Percentiles rank a stretch among this genome's conserved stretches.
Conservation (phyloP, 2,329 filamentous ascomycete genomes). For the Botryosphaeria agaves region DNA sequence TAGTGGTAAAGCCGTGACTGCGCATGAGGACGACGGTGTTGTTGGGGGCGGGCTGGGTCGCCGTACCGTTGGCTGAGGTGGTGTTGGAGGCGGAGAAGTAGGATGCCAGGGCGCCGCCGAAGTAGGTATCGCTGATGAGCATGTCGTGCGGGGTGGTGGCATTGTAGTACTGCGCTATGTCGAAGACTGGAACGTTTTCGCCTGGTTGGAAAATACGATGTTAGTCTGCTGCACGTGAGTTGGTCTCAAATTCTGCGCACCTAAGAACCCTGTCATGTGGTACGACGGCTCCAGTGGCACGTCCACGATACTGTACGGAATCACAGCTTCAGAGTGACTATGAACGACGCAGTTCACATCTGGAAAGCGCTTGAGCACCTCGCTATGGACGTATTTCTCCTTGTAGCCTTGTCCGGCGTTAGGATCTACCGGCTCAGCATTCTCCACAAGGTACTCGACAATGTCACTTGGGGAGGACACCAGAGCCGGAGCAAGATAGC, state of each 20-base stretch:
- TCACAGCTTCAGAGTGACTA: conserved; percentile 24
- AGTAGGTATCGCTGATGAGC: conserved; percentile 14
- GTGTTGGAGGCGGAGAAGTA: conserved; percentile 8
- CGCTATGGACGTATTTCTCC: conserved; percentile 29
- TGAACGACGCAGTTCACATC: conserved; percentile 25
- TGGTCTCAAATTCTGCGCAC: conserved; percentile 10
- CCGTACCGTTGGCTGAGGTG: not conserved
- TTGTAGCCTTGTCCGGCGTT: conserved; percentile 16
- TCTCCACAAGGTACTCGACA: conserved; percentile 25
- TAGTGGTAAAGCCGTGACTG: conserved; percentile 26
- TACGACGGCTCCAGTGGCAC: conserved; percentile 22
- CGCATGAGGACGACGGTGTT: conserved; percentile 26
- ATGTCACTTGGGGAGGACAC: conserved; percentile 23
- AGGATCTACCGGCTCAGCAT: conserved; percentile 20
- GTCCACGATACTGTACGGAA: conserved; percentile 24
- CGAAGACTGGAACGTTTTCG: conserved; percentile 13
- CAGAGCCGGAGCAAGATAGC: conserved; percentile 24
- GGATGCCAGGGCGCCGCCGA: conserved; percentile 16
- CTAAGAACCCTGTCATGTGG: conserved; percentile 28
- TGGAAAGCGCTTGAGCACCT: conserved; percentile 23
- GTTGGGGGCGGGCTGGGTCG: conserved; percentile 4
- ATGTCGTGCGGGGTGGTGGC: conserved; percentile 13
- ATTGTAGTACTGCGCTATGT: conserved; percentile 14
- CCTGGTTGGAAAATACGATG: not conserved
- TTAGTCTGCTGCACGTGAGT: not conserved